These are phyloP conservation scores for Nothopassalora personata DNA, from an alignment of 2,329 filamentous ascomycete genomes.

Conservation along the genomic window DNA sequence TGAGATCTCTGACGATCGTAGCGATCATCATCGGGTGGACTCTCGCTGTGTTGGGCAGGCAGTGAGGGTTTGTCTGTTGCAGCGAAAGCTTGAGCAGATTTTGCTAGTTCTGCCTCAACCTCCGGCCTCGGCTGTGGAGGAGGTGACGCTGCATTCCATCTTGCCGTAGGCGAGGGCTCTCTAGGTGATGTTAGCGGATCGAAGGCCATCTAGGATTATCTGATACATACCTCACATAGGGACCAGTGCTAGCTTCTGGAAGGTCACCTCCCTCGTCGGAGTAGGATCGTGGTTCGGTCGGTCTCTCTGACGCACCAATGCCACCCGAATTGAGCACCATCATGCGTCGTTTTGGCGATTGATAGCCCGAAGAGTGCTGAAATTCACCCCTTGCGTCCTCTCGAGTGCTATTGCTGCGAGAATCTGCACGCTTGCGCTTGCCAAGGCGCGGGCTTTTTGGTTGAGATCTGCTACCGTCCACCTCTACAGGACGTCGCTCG, in stretches of 20 bases:
- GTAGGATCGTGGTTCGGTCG: background rate
- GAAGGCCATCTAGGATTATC: background rate
- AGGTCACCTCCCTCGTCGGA: background rate
- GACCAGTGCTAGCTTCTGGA: background rate
- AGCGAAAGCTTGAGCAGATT: conserved; percentile 30
- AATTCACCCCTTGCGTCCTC: conserved; percentile 3
- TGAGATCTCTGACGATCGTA: conserved; percentile 34
- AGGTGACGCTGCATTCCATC: conserved; percentile 6
- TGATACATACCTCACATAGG: conserved; percentile 4
- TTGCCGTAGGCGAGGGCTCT: conserved; percentile 14
- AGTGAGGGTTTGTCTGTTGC: conserved; percentile 2
- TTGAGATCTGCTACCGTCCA: background rate
- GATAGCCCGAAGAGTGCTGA: background rate
- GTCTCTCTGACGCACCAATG: background rate
- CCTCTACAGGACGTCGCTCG: background rate
- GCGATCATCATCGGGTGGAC: conserved; percentile 28
- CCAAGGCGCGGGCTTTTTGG: conserved; percentile 2
- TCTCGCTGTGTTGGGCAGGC: conserved; percentile 21
- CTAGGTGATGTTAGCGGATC: conserved; percentile 2
- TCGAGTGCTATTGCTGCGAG: conserved; percentile 5
- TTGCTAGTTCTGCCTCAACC: conserved; percentile 41
- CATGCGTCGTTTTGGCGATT: conserved; percentile 23
- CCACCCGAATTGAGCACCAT: conserved; percentile 15
- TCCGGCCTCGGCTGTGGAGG: conserved; percentile 22
- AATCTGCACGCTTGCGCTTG: conserved; percentile 26